Conservation (phyloP, 1,284 basidiomycete genomes). For the Melampsora americana region DNA sequence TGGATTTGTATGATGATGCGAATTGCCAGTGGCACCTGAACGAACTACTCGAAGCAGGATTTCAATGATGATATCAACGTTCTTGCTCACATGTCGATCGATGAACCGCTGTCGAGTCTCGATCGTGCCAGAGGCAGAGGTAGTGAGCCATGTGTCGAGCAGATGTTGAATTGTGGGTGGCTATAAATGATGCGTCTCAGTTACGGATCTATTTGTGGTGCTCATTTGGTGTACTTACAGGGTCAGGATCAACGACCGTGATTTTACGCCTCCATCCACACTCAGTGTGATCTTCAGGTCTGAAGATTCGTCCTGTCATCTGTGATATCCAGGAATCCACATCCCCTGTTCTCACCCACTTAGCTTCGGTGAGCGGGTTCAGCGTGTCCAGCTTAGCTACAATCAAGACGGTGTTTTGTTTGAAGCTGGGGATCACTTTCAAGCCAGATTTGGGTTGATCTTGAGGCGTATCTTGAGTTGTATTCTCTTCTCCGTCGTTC, state of each 20-base stretch:
- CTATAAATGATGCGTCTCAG: constrained; percentile 55
- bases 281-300: constrained; percentile 47
- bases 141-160: constrained; percentile 77
- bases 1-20: constrained; percentile 51
- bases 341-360: constrained; percentile 92
- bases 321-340: constrained; percentile 86
- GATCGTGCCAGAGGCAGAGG: constrained; percentile 69
- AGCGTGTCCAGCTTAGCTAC: constrained; percentile 71
- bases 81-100: constrained; percentile 73
- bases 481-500: not conserved
- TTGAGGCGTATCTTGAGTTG: constrained; percentile 2
- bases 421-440: constrained; percentile 16
- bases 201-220: not conserved
- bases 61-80: constrained; percentile 78
- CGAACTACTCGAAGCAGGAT: constrained; percentile 83
- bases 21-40: constrained; percentile 68
- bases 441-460: not conserved
- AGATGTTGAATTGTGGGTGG: constrained; percentile 85
- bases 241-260: constrained; percentile 85
- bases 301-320: constrained; percentile 64
- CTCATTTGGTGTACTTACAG: constrained; percentile 62
- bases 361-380: constrained; percentile 83
- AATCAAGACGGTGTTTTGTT: constrained; percentile 51
- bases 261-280: constrained; percentile 84
- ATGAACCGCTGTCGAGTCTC: constrained; percentile 80